Conservation (phyloP, 805 yeast genomes). For the Yueomyces sinensis region DNA sequence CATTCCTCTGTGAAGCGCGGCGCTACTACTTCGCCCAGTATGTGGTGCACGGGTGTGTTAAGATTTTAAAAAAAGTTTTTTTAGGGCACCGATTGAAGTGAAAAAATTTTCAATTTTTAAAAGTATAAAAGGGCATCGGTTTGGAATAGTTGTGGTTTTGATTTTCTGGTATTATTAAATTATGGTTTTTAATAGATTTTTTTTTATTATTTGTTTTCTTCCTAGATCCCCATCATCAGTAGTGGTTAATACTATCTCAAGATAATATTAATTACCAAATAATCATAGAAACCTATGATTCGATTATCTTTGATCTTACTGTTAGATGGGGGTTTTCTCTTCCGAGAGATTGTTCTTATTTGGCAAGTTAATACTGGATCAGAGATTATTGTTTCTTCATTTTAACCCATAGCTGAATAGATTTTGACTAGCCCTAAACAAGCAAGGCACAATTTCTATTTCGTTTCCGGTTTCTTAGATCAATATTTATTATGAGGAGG, state of each 20-base stretch:
- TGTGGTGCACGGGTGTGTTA: not conserved
- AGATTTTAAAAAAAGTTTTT: too few relatives aligned
- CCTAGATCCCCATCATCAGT: slow-evolving; percentile 26
- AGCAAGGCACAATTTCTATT: slow-evolving; percentile 24
- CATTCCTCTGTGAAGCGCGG: not conserved
- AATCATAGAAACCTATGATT: slow-evolving; percentile 26
- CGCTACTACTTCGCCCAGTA: not conserved
- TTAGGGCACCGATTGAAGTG: not conserved
- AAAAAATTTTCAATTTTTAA: not conserved
- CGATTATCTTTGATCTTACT: slow-evolving; percentile 15
- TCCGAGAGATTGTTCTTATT: slow-evolving; percentile 2
- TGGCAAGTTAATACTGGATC: slow-evolving; percentile 26
- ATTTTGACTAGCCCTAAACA: slow-evolving; percentile 27
- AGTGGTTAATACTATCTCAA: slow-evolving; percentile 31
- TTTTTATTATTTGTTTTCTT: slow-evolving; percentile 3
- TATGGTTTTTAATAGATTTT: not conserved
- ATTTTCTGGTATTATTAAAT: too few relatives aligned
- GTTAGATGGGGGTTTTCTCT: slow-evolving; percentile 4
- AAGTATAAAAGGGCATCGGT: slow-evolving; percentile 1
- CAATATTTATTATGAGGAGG: slow-evolving; percentile 19
- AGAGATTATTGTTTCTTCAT: slow-evolving; percentile 14
- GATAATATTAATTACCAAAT: slow-evolving; percentile 27
- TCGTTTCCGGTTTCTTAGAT: slow-evolving; percentile 32
- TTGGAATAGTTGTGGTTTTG: too few relatives aligned
- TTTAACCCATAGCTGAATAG: slow-evolving; percentile 28